Evolutionary conservation across 1,139 yeast species (phyloP), one percentile per base, ranked within the genome.

Genomic region (Barnettozyma hawaiiensis): DNA sequence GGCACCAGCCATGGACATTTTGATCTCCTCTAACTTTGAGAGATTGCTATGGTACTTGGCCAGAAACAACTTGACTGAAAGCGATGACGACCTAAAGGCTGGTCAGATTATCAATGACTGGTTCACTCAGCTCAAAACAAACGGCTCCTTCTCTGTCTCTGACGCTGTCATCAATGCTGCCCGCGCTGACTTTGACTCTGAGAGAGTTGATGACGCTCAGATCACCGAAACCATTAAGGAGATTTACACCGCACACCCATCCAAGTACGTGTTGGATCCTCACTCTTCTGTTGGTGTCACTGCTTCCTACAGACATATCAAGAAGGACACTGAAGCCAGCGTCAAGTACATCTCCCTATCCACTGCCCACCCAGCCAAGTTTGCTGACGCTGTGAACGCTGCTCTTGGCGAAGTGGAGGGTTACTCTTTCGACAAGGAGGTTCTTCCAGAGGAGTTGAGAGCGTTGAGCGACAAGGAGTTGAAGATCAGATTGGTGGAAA

Each of bases 1-100:
- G 55, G 86, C 97, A 2, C 99, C 99, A 50, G 99, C 99, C 28
- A 92, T 92, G 99, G 99, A 92, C 63, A 92, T 92, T 56, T 76
- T 87, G 55, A 87, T 92, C 47, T 89, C 97, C 11, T 85, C 96
- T 26, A 92, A 92, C 65, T 92, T 92, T 60, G 99, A 92, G 71
- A 83, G 99, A 65, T 78, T 90, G 60, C 73, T 92, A 53, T 92
- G 98, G 98, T 89, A 86, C 61, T 76, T 89, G 60, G 85, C 90
- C 21, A 80, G 92, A 62, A 84, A 83, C 54, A 74, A 75, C 48
- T 72, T 80, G 32, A 71, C 76, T 22, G 67, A 70, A 44, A n/a
- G n/a, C n/a, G 70, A 75, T 49, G 85, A 82, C 54, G 65, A 67
- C 15, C 42, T 37, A 35, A 78, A 79, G 61, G 95, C 98, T 15